phyloP scores from a whole-genome alignment of 371 early-diverging fungal genomes.

The Rhizopus delemar region DNA sequence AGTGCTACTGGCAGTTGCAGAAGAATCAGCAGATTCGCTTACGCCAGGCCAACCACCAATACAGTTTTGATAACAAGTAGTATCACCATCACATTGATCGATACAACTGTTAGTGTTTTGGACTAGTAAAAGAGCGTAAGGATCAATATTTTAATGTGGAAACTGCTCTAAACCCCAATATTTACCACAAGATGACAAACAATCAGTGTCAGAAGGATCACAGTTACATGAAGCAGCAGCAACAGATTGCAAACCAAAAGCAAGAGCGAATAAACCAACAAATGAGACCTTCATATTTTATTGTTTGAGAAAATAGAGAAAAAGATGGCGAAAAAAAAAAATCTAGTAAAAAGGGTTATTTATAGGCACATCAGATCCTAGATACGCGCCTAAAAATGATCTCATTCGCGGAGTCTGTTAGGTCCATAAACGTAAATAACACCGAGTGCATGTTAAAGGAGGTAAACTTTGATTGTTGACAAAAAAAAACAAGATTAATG shows the following conservation, averaged over 20 bases:
- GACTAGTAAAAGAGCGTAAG: conserved; percentile 10
- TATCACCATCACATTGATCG: conserved; percentile 14
- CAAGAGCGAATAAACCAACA: conserved; percentile 18
- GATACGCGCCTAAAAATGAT: conserved; percentile 2
- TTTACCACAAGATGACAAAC: conserved; percentile 23
- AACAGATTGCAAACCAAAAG: conserved; percentile 14
- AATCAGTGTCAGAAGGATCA: conserved; percentile 8
- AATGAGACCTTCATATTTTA: conserved; percentile 22
- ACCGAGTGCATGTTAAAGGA: not conserved
- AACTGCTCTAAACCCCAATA: not conserved
- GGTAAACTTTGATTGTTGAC: too few species aligned
- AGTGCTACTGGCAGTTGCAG: not conserved
- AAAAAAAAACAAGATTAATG: too few species aligned
- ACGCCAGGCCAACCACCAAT: conserved; percentile 26
- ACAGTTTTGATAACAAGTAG: conserved; percentile 22
- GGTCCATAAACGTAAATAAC: not conserved
- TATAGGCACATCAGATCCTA: not conserved
- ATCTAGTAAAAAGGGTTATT: not conserved
- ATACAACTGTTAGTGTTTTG: conserved; percentile 19
- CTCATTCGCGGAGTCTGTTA: conserved; percentile 1
- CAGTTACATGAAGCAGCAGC: conserved; percentile 19
- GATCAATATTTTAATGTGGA: not conserved
- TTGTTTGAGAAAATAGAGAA: not conserved
- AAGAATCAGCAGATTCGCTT: not conserved
- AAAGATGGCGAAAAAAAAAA: not conserved